A percentile compares a stretch with the other conserved stretches of the same genome.
These are phyloP conservation scores for Annulohypoxylon maeteangense DNA, from an alignment of 495 filamentous ascomycete species.

Conservation along the genomic window DNA sequence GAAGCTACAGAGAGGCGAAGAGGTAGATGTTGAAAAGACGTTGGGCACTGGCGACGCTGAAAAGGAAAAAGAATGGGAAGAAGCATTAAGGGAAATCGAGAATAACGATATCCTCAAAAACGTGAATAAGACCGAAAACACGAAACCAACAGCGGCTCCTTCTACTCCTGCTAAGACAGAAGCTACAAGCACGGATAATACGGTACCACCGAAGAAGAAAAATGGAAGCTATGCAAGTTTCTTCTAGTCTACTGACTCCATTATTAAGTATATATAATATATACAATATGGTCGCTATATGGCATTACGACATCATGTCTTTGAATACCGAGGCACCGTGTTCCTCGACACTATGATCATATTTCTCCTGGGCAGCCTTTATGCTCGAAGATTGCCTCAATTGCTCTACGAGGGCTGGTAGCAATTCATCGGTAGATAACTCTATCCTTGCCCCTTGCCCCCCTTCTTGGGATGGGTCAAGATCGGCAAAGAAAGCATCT, in stretches of 20 bases:
- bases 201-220: conserved; percentile 41
- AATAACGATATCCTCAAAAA: conserved; percentile 76
- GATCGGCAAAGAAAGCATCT: conserved; percentile 68
- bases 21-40: conserved; percentile 86
- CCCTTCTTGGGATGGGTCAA: conserved; percentile 60
- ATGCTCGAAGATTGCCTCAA: conserved; percentile 39
- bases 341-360: conserved; percentile 24
- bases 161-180: conserved; percentile 22
- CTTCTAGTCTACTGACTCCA: conserved; percentile 45
- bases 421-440: conserved; percentile 63
- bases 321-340: conserved; percentile 56
- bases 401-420: conserved; percentile 64
- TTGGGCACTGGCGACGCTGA: conserved; percentile 81
- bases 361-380: conserved; percentile 12
- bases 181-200: conserved; percentile 14
- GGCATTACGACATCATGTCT: conserved; percentile 60
- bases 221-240: conserved; percentile 49
- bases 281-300: conserved; percentile 25
- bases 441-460: conserved; percentile 62
- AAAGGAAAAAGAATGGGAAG: conserved; percentile 88
- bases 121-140: conserved; percentile 45
- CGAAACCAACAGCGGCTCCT: conserved; percentile 29
- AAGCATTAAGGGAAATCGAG: conserved; percentile 87
- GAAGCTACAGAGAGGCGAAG: conserved; percentile 82
- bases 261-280: conserved; percentile 37